Percentiles rank a stretch among this genome's conserved stretches.
These are phyloP conservation scores for Chrysoporthe cubensis DNA, from an alignment of 2,329 filamentous ascomycete genomes.

Conservation along the genomic window DNA sequence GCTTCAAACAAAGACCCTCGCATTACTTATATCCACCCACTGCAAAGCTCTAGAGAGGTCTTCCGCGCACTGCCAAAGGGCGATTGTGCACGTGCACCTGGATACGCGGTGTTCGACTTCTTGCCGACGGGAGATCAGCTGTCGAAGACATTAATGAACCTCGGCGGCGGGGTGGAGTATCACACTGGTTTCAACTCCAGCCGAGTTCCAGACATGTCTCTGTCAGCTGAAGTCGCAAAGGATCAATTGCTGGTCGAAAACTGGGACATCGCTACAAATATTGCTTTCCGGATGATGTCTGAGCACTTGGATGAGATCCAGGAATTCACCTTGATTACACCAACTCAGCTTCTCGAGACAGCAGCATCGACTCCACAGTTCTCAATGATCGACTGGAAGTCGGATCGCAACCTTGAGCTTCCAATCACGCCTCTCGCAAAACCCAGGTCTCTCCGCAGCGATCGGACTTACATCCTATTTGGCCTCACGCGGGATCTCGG, in stretches of 20 bases:
- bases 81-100: conserved; percentile 18
- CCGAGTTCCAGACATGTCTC: neutral
- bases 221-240: neutral
- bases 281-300: neutral
- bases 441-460: conserved; percentile 35
- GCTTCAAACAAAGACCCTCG: neutral
- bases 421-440: conserved; percentile 34
- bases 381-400: conserved; percentile 45
- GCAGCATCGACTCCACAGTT: conserved; percentile 31
- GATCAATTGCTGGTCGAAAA: neutral
- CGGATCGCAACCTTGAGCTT: conserved; percentile 36
- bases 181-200: neutral
- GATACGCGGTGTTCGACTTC: conserved; percentile 39
- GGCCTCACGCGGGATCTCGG: conserved; percentile 50
- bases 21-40: conserved; percentile 18
- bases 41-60: conserved; percentile 32
- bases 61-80: conserved; percentile 34
- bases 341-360: conserved; percentile 31
- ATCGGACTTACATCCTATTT: conserved; percentile 45
- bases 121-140: conserved; percentile 35
- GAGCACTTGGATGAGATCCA: neutral
- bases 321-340: neutral
- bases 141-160: conserved; percentile 29
- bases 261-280: neutral
- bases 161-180: conserved; percentile 38